phyloP scores from a whole-genome alignment of 164 flowering plant species.

The Aristolochia contorta region DNA sequence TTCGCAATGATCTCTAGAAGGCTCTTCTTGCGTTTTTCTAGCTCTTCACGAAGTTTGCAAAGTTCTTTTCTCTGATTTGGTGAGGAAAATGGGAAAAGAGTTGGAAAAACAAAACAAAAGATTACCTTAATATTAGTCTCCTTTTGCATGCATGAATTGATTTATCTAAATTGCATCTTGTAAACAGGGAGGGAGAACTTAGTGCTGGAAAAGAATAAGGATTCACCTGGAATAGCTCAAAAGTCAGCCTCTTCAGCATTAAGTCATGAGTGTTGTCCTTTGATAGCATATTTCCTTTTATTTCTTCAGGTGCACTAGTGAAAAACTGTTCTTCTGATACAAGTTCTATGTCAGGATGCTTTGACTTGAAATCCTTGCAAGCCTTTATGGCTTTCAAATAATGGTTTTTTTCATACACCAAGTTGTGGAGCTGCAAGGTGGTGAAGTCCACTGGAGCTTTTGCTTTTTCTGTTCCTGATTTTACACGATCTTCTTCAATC shows the following conservation, averaged over 20 bases:
- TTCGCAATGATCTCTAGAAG: conserved; percentile 68
- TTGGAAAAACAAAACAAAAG: not conserved
- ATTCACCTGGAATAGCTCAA: conserved; percentile 79
- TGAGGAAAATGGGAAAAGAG: not conserved
- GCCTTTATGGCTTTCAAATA: conserved; percentile 91
- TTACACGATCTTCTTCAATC: conserved; percentile 79
- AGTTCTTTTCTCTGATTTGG: conserved; percentile 72
- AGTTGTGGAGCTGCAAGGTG: conserved; percentile 86
- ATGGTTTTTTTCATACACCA: conserved; percentile 95
- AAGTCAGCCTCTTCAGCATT: conserved; percentile 85
- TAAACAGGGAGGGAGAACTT: too few species aligned
- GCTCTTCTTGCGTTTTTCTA: conserved; percentile 63
- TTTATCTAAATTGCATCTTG: too few species aligned
- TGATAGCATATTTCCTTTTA: conserved; percentile 37
- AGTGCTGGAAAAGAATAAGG: too few species aligned
- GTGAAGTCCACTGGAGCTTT: conserved; percentile 91
- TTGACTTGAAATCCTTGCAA: conserved; percentile 91
- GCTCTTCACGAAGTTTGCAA: conserved; percentile 57
- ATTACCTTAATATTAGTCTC: too few species aligned
- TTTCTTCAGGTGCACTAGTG: conserved; percentile 65
- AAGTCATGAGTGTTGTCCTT: conserved; percentile 60
- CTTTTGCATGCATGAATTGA: too few species aligned
- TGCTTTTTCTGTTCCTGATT: conserved; percentile 82
- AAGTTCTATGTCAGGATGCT: conserved; percentile 87
- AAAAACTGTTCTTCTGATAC: conserved; percentile 80